A percentile compares a stretch with the other conserved stretches of the same genome.
Evolutionary conservation across 1,139 yeast species (phyloP).

Genomic region (Casaregolazyma suthepensis): DNA sequence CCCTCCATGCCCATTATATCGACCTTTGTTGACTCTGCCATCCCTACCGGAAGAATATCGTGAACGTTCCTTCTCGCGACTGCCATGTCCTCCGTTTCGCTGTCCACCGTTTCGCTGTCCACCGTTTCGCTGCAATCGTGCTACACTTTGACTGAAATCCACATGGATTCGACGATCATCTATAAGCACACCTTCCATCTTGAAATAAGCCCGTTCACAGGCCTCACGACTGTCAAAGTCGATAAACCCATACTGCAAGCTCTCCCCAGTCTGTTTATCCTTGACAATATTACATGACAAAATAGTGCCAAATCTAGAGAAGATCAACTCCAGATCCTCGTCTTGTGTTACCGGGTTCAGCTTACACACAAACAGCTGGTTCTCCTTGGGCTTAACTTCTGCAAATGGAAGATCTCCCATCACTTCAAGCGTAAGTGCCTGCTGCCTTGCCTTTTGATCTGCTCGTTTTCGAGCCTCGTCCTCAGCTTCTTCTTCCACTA

Average conservation of each 20-base stretch:
- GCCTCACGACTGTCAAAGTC: conserved; percentile 44
- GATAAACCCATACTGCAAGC: conserved; percentile 57
- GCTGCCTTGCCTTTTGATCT: conserved; percentile 41
- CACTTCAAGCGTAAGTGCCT: conserved; percentile 56
- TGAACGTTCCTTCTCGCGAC: background rate
- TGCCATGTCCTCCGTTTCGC: conserved; percentile 1
- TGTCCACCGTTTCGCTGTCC: conserved; percentile 12
- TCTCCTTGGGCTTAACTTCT: conserved; percentile 54
- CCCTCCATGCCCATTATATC: background rate
- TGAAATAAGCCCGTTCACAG: conserved; percentile 56
- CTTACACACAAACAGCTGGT: conserved; percentile 56
- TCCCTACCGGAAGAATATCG: background rate
- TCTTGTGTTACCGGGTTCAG: conserved; percentile 54
- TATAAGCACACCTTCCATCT: conserved; percentile 54
- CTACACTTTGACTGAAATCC: conserved; percentile 59
- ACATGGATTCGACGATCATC: conserved; percentile 62
- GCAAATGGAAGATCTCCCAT: conserved; percentile 62
- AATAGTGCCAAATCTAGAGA: conserved; percentile 55
- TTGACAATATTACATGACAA: conserved; percentile 44
- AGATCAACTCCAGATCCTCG: conserved; percentile 49
- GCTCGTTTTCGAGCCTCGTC: conserved; percentile 21
- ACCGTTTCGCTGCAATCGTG: conserved; percentile 17
- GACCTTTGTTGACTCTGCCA: background rate
- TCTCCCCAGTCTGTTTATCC: conserved; percentile 44
- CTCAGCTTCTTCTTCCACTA: conserved; percentile 15